phyloP scores from a whole-genome alignment of 176 grass and related monocot species.

The Juncus effusus region DNA sequence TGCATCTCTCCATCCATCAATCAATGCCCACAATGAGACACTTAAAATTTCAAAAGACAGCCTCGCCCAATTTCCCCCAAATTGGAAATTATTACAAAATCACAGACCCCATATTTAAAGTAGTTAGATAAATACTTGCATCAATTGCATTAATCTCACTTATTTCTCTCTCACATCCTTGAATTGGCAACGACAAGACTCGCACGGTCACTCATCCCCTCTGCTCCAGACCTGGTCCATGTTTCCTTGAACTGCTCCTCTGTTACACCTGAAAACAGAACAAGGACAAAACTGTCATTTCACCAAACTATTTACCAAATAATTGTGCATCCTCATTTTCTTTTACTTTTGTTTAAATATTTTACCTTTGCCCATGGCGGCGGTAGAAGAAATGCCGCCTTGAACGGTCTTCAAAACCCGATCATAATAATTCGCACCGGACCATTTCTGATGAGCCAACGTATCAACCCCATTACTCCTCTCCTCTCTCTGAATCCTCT shows the following conservation, averaged over 20 bases:
- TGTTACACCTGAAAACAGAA: slow-evolving; percentile 54
- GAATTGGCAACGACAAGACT: slow-evolving; percentile 47
- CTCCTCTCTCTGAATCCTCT: slow-evolving; percentile 96
- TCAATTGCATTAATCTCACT: background rate
- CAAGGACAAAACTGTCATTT: background rate
- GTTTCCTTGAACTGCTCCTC: slow-evolving; percentile 83
- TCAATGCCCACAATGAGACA: background rate
- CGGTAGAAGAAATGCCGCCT: slow-evolving; percentile 83
- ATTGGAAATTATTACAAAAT: slow-evolving; percentile 22
- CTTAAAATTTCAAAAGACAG: slow-evolving; percentile 24
- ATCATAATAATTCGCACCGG: slow-evolving; percentile 83
- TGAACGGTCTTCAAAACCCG: slow-evolving; percentile 90
- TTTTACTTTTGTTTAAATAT: background rate
- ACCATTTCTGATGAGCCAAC: slow-evolving; percentile 94
- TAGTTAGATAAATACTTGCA: slow-evolving; percentile 16
- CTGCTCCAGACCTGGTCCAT: slow-evolving; percentile 35
- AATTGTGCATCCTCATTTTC: too few species aligned
- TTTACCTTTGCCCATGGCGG: slow-evolving; percentile 94
- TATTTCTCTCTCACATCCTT: slow-evolving; percentile 41
- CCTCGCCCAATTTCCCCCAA: slow-evolving; percentile 21
- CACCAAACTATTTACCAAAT: too few species aligned
- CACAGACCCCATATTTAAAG: background rate
- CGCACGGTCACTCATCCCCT: slow-evolving; percentile 21
- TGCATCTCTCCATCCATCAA: background rate
- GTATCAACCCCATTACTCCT: slow-evolving; percentile 81